Evolutionary conservation across 768 basidiomycete genomes (phyloP).

Genomic region (Rhizopogon sp.): DNA sequence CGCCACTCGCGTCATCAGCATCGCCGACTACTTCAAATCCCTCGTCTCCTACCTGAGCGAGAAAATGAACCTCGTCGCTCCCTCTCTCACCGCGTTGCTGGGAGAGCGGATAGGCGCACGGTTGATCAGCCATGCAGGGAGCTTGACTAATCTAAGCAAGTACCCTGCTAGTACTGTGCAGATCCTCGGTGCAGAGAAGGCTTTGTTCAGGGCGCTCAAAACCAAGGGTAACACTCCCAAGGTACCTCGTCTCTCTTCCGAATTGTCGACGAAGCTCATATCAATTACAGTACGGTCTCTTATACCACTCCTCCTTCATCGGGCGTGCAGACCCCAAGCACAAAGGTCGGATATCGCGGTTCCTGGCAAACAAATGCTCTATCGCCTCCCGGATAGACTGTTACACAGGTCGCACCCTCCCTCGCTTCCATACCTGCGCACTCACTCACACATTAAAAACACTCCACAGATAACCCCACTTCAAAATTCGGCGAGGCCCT

Average conservation of each 20-base stretch:
- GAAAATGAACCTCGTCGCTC: slow-evolving; percentile 98
- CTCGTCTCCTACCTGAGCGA: slow-evolving; percentile 86
- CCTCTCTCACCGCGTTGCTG: slow-evolving; percentile 84
- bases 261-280: not conserved
- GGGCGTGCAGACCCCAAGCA: slow-evolving; percentile 90
- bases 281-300: slow-evolving; percentile 77
- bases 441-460: not conserved
- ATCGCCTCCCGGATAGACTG: slow-evolving; percentile 97
- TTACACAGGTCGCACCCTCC: slow-evolving; percentile 59
- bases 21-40: slow-evolving; percentile 91
- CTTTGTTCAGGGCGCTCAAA: slow-evolving; percentile 94
- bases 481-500: slow-evolving; percentile 95
- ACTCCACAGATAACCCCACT: slow-evolving; percentile 67
- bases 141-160: slow-evolving; percentile 94
- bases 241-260: slow-evolving; percentile 32
- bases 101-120: slow-evolving; percentile 92
- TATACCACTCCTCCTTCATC: slow-evolving; percentile 97
- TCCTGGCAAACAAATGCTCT: slow-evolving; percentile 97
- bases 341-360: slow-evolving; percentile 98
- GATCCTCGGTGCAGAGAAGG: slow-evolving; percentile 97
- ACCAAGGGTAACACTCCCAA: slow-evolving; percentile 99
- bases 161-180: slow-evolving; percentile 98
- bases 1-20: slow-evolving; percentile 83
- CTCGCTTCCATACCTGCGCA: not conserved
- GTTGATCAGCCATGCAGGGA: slow-evolving; percentile 93